Percentiles rank a stretch among this genome's conserved stretches.
Evolutionary conservation across 1,139 yeast species (phyloP).

Genomic region (Casaregolazyma suthepensis): DNA sequence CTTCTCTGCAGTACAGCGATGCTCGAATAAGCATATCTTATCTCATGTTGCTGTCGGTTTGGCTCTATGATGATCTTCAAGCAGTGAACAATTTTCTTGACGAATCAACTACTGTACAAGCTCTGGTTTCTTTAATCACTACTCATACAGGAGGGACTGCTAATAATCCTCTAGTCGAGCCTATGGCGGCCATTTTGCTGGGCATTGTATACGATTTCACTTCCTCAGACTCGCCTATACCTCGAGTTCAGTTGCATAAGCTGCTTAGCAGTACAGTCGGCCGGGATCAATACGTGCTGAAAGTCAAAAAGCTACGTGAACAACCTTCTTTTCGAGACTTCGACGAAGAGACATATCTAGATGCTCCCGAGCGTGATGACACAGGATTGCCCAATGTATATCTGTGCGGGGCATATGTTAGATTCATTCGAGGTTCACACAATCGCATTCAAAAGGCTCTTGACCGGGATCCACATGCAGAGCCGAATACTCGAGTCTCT

Average conservation of each 20-base stretch:
- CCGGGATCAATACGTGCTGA: constrained; percentile 68
- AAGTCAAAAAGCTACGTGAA: constrained; percentile 67
- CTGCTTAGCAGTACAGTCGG: constrained; percentile 69
- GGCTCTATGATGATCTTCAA: constrained; percentile 72
- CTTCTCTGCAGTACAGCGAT: constrained; percentile 59
- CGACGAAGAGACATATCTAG: constrained; percentile 34
- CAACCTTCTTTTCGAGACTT: constrained; percentile 50
- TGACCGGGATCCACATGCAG: constrained; percentile 65
- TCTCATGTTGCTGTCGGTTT: constrained; percentile 62
- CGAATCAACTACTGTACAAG: constrained; percentile 59
- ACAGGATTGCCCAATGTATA: constrained; percentile 85
- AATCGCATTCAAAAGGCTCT: constrained; percentile 64
- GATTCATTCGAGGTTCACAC: constrained; percentile 62
- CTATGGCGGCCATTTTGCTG: constrained; percentile 64
- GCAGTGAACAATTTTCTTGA: constrained; percentile 74
- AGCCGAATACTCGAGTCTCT: constrained; percentile 62
- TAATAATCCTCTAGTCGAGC: constrained; percentile 58
- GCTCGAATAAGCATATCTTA: constrained; percentile 77
- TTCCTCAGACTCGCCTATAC: constrained; percentile 59
- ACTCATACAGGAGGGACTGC: constrained; percentile 32
- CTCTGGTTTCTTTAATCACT: constrained; percentile 61
- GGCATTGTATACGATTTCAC: constrained; percentile 84
- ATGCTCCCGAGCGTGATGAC: constrained; percentile 52
- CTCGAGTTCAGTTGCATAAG: constrained; percentile 58
- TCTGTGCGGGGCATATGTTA: constrained; percentile 60